Conservation (phyloP, 768 basidiomycete species). For the Cubamyces lactineus region DNA sequence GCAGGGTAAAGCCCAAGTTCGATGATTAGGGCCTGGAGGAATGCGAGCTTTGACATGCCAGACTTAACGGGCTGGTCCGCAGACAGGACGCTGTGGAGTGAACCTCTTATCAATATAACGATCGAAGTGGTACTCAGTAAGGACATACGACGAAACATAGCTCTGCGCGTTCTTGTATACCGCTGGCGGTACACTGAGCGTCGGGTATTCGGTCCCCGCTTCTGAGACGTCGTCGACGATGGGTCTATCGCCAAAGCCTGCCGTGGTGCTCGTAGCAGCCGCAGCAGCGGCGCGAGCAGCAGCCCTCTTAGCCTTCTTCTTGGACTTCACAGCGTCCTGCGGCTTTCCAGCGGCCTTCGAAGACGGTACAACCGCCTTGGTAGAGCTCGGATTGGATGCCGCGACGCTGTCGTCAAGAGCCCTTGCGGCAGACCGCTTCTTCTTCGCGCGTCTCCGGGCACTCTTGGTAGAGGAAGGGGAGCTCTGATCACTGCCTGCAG, state of each 20-base stretch:
- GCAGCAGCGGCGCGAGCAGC: constrained; percentile 2
- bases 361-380: constrained; percentile 4
- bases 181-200: constrained; percentile 30
- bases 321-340: constrained; percentile 7
- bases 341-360: background rate
- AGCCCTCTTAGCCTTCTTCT: constrained; percentile 15
- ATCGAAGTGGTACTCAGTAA: background rate
- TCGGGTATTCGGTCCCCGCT: constrained; percentile 38
- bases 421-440: constrained; percentile 6
- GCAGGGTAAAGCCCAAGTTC: constrained; percentile 61
- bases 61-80: constrained; percentile 50
- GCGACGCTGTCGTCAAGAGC: constrained; percentile 14
- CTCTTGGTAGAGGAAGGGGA: background rate
- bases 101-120: background rate
- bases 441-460: constrained; percentile 10
- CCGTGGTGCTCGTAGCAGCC: background rate
- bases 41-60: constrained; percentile 52
- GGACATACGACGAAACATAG: constrained; percentile 64
- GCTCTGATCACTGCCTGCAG: constrained; percentile 7
- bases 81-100: constrained; percentile 15
- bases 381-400: background rate
- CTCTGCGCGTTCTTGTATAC: constrained; percentile 61
- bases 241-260: constrained; percentile 42
- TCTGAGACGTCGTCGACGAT: constrained; percentile 58
- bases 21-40: constrained; percentile 75